A percentile compares a stretch with the other conserved stretches of the same genome.
Conservation (phyloP, 495 filamentous ascomycete genomes). For the Penicillium ucsense region DNA sequence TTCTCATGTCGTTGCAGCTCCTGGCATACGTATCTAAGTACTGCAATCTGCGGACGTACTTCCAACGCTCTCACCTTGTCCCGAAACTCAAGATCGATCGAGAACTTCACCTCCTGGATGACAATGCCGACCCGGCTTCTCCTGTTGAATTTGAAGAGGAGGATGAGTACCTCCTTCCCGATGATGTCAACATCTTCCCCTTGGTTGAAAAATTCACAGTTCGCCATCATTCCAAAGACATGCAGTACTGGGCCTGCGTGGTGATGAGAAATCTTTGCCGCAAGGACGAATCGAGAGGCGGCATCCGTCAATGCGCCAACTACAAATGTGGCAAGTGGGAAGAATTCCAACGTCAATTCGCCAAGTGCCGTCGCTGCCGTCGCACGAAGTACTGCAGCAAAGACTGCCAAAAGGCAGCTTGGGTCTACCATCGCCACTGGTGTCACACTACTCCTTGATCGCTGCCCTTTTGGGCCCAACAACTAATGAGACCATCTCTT, state of each 20-base stretch:
- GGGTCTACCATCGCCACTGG: slow-evolving; percentile 97
- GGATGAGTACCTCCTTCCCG: slow-evolving; percentile 84
- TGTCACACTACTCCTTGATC: slow-evolving; percentile 62
- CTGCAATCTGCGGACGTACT: slow-evolving; percentile 89
- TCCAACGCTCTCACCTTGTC: slow-evolving; percentile 89
- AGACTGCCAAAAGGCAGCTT: slow-evolving; percentile 97
- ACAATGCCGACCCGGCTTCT: slow-evolving; percentile 37
- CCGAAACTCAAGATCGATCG: slow-evolving; percentile 83
- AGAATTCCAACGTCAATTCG: slow-evolving; percentile 88
- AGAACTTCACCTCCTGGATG: slow-evolving; percentile 71
- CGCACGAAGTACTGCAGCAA: slow-evolving; percentile 99
- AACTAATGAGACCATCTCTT: too few species aligned
- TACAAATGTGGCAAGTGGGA: slow-evolving; percentile 99
- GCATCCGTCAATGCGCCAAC: slow-evolving; percentile 93
- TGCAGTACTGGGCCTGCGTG: slow-evolving; percentile 99
- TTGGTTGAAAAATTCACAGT: slow-evolving; percentile 97
- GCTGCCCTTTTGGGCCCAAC: not conserved
- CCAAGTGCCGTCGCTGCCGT: slow-evolving; percentile 92
- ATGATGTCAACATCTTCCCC: slow-evolving; percentile 97
- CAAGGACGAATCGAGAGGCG: slow-evolving; percentile 88
- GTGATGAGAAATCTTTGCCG: slow-evolving; percentile 98
- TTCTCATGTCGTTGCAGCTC: slow-evolving; percentile 95
- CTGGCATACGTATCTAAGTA: slow-evolving; percentile 98
- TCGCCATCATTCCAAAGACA: slow-evolving; percentile 84
- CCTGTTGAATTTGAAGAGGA: slow-evolving; percentile 53